Evolutionary conservation across 495 filamentous ascomycete genomes (phyloP), one percentile per base, ranked within the genome.

Genomic region (Gamarada debralockiae): DNA sequence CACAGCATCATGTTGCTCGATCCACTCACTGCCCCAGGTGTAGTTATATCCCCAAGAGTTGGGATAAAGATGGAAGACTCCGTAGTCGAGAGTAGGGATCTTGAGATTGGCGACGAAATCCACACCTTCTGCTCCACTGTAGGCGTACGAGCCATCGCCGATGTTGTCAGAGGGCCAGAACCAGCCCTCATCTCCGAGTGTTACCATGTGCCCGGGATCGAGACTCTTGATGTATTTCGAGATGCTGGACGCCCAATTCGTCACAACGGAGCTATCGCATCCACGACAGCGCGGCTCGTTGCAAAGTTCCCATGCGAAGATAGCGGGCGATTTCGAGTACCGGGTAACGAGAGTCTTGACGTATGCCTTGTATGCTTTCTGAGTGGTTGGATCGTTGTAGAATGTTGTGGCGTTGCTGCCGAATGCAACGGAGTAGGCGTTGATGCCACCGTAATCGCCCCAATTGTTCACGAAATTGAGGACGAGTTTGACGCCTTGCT

Each of bases 231-330:
- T 81, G 57, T 80, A 81, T 22, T 66, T 59, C 17, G 71, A 76
- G 37, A 74, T 79, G 12, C 67, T 65, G 17, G 56, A 63, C 21
- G 73, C 77, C 82, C 82, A 84, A 41, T 71, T 66, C 13, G 72
- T 75, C 42, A 82, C 71, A n/a, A 78, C 66, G 0, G 70, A 67
- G 7, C 76, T 68, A 15, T 59, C 59, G 52, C 81, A 84, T 25
- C 72, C 75, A 9, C 66, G 68, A 65, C 82, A 83, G 45, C 80
- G 73, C 2, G 79, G 81, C 67, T 85, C 82, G 53, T 84, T 85
- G 17, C 70, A 68, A 12, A 85, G 65, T 54, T 85, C 77, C 82
- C 82, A 85, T 0, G 76, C 67, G 59, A 85, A 82, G 46, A 83
- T 70, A 0, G 81, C 78, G 0, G 70, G 50, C 2, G 67, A 75